Evolutionary conservation across 176 grass and related monocot genomes (phyloP).

Genomic region (Hyparrhenia diplandra): DNA sequence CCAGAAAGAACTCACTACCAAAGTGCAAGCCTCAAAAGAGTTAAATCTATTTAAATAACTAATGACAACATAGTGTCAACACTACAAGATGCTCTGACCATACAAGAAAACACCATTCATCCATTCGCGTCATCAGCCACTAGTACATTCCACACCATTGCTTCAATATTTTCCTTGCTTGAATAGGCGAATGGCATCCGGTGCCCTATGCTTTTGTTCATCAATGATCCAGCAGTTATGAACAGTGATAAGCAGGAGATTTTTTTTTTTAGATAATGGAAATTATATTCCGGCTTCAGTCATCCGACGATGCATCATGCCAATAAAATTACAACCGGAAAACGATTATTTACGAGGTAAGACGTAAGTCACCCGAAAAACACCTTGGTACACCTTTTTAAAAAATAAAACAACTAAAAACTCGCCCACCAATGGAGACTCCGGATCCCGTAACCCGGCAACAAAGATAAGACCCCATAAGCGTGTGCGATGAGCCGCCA

Average conservation of each 20-base stretch:
- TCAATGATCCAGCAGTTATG: not conserved
- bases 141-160: not conserved
- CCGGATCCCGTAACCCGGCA: no score
- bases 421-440: no score
- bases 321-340: no score
- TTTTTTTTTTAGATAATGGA: no score
- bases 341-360: no score
- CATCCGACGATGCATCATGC: no score
- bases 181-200: not conserved
- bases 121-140: not conserved
- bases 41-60: not conserved
- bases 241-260: not conserved
- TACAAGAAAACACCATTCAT: constrained; percentile 6
- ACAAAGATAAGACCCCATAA: no score
- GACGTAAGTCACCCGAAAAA: no score
- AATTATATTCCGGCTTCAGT: no score
- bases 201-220: not conserved
- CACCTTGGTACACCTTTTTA: no score
- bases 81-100: not conserved
- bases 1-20: not conserved
- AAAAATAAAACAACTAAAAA: no score
- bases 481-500: no score
- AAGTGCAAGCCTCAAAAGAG: constrained; percentile 22
- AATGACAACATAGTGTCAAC: constrained; percentile 29
- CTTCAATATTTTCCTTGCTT: not conserved